Conservation (phyloP, 2,329 filamentous ascomycete genomes). For the Paecilomyces formosus region DNA sequence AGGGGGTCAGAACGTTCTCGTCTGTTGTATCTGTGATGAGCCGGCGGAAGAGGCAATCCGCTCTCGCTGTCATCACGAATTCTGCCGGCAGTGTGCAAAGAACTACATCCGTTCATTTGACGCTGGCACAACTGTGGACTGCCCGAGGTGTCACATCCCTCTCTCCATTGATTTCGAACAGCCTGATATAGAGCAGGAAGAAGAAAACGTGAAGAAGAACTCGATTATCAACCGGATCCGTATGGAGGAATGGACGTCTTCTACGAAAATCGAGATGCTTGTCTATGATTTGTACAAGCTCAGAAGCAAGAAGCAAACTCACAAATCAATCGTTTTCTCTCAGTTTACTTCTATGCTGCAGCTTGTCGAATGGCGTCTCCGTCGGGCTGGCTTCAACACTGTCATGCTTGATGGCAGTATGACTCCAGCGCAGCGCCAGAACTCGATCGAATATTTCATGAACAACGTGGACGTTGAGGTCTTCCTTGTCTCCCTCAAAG, state of each 20-base stretch:
- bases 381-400: slow-evolving; percentile 93
- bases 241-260: slow-evolving; percentile 98
- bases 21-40: slow-evolving; percentile 95
- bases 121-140: slow-evolving; percentile 51
- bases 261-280: slow-evolving; percentile 94
- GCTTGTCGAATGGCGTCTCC: slow-evolving; percentile 92
- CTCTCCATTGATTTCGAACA: slow-evolving; percentile 90
- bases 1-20: slow-evolving; percentile 80
- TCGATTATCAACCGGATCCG: slow-evolving; percentile 98
- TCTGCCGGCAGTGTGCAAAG: slow-evolving; percentile 73
- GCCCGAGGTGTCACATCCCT: slow-evolving; percentile 84
- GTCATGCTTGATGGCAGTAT: slow-evolving; percentile 98
- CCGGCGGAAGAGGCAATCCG: slow-evolving; percentile 90
- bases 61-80: slow-evolving; percentile 88
- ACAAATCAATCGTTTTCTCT: slow-evolving; percentile 96
- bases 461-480: slow-evolving; percentile 88
- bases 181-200: slow-evolving; percentile 89
- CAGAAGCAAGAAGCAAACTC: slow-evolving; percentile 82
- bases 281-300: slow-evolving; percentile 91
- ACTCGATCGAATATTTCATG: slow-evolving; percentile 95
- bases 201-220: slow-evolving; percentile 78
- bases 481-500: slow-evolving; percentile 92
- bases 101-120: slow-evolving; percentile 74
- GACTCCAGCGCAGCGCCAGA: slow-evolving; percentile 88
- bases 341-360: slow-evolving; percentile 98